phyloP scores from a whole-genome alignment of 805 yeast genomes.

The Saccharomycopsis capsularis region DNA sequence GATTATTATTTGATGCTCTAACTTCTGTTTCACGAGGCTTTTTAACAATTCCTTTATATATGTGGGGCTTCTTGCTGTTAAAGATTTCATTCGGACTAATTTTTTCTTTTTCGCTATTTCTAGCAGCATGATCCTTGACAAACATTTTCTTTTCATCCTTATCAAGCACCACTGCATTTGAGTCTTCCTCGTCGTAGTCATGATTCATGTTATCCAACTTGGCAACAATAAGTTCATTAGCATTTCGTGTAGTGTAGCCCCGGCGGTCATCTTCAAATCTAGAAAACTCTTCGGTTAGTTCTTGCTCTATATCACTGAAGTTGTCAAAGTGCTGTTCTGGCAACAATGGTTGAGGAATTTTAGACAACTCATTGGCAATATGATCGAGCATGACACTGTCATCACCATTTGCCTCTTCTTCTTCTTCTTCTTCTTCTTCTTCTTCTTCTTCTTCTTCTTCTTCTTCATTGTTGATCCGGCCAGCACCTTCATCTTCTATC shows the following conservation, averaged over 20 bases:
- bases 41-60: constrained; percentile 14
- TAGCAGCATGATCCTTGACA: not conserved
- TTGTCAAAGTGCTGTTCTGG: constrained; percentile 22
- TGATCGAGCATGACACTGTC: constrained; percentile 9
- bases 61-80: constrained; percentile 19
- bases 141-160: not conserved
- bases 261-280: constrained; percentile 9
- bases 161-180: not conserved
- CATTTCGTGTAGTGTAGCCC: constrained; percentile 9
- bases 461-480: not conserved
- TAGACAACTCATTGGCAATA: constrained; percentile 17
- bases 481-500: constrained; percentile 1
- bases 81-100: constrained; percentile 9
- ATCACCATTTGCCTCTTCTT: not conserved
- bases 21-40: constrained; percentile 15
- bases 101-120: not conserved
- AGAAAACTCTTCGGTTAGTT: constrained; percentile 15
- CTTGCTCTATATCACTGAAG: constrained; percentile 17
- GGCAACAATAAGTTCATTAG: constrained; percentile 20
- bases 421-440: constrained; percentile 1
- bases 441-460: constrained; percentile 10
- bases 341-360: constrained; percentile 20
- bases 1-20: constrained; percentile 4
- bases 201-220: constrained; percentile 14
- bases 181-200: not conserved